Conservation (phyloP, 164 flowering plant species). For the Magnolia kwangsiensis region DNA sequence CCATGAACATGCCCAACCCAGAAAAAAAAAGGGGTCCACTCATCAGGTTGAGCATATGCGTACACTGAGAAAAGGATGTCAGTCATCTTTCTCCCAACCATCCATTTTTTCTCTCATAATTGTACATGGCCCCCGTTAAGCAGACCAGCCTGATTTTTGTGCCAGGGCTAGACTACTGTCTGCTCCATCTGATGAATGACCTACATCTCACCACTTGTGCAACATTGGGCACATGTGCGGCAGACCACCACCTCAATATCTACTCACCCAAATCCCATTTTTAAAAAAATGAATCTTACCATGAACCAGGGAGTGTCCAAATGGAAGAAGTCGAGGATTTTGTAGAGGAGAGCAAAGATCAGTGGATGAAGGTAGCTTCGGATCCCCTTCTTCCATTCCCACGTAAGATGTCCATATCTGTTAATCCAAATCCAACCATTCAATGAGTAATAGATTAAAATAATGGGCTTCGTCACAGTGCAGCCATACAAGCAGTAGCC, state of each 20-base stretch:
- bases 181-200: background rate
- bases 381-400: slow-evolving; percentile 95
- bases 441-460: background rate
- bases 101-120: background rate
- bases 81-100: background rate
- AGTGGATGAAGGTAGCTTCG: slow-evolving; percentile 90
- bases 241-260: background rate
- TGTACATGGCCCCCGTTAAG: background rate
- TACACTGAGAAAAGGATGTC: background rate
- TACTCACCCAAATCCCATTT: background rate
- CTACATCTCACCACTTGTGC: background rate
- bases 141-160: background rate
- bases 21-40: background rate
- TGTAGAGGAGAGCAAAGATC: slow-evolving; percentile 74
- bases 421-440: slow-evolving; percentile 1
- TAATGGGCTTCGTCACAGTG: background rate
- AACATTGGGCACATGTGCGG: background rate
- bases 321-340: slow-evolving; percentile 50
- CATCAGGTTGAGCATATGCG: background rate
- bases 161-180: background rate
- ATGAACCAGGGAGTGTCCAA: slow-evolving; percentile 82
- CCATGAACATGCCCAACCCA: too few relatives aligned
- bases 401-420: slow-evolving; percentile 94
- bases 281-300: slow-evolving; percentile 37
- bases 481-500: background rate